phyloP scores from a whole-genome alignment of 164 flowering plant species.

The Tinospora cordifolia region DNA sequence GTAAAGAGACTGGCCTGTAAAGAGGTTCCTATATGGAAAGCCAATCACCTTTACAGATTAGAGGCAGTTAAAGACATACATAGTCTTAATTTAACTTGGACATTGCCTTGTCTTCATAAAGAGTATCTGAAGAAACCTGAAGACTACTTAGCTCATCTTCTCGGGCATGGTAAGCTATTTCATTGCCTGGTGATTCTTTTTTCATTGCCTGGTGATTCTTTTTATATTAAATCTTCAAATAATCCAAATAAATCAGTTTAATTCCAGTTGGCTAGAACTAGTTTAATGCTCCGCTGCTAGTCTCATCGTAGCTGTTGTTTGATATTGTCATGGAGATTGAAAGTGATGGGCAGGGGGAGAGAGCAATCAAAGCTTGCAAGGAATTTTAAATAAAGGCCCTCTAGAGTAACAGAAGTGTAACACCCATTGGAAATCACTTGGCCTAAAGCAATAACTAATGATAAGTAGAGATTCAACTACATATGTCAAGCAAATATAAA shows the following conservation, averaged over 20 bases:
- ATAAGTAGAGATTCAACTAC: too few relatives aligned
- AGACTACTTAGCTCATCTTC: conserved; percentile 89
- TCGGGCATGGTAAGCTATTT: conserved; percentile 79
- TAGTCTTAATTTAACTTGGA: conserved; percentile 80
- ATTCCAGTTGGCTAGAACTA: neutral
- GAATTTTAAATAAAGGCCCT: too few relatives aligned
- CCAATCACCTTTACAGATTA: conserved; percentile 70
- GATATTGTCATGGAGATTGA: too few relatives aligned
- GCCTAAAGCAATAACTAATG: too few relatives aligned
- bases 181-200: neutral
- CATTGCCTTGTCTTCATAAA: conserved; percentile 69
- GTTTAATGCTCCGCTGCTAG: neutral
- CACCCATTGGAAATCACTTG: too few relatives aligned
- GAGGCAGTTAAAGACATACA: conserved; percentile 93
- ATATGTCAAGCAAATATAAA: too few relatives aligned
- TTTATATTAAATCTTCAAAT: neutral
- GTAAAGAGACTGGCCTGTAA: conserved; percentile 24
- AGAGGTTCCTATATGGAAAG: conserved; percentile 63
- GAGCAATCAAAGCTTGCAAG: too few relatives aligned
- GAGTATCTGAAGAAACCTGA: conserved; percentile 83
- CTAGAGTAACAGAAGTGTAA: too few relatives aligned
- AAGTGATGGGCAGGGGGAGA: too few relatives aligned
- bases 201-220: neutral
- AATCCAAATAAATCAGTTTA: neutral
- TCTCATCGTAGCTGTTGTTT: neutral